Evolutionary conservation across 495 filamentous ascomycete genomes (phyloP).

Genomic region (Arthonia radiata): DNA sequence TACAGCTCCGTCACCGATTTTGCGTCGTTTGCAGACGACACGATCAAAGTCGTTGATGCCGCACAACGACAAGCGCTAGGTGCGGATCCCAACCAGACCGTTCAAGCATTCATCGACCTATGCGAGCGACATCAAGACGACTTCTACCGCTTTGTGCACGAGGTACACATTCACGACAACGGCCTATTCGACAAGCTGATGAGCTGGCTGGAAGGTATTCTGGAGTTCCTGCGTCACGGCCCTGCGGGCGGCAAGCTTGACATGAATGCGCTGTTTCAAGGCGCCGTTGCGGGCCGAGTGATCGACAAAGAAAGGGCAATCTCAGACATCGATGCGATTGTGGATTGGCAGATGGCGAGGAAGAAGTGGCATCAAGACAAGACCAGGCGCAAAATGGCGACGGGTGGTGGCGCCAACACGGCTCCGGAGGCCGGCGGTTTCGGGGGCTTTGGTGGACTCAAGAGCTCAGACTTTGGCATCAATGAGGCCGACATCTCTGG

Average conservation of each 20-base stretch:
- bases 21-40: constrained; percentile 72
- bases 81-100: constrained; percentile 91
- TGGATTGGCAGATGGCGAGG: constrained; percentile 78
- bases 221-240: constrained; percentile 74
- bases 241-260: constrained; percentile 58
- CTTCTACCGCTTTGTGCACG: constrained; percentile 97
- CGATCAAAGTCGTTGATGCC: constrained; percentile 67
- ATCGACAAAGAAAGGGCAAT: constrained; percentile 49
- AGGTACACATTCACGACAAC: constrained; percentile 95
- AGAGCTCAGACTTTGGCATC: constrained; percentile 39
- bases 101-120: constrained; percentile 95
- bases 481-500: constrained; percentile 68
- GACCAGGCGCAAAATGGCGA: constrained; percentile 95
- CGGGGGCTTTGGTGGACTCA: constrained; percentile 3
- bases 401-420: constrained; percentile 24
- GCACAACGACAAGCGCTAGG: constrained; percentile 79
- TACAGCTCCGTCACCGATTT: constrained; percentile 95
- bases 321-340: constrained; percentile 59
- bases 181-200: constrained; percentile 88
- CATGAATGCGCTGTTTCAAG: constrained; percentile 77
- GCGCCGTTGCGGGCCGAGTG: constrained; percentile 36
- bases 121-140: constrained; percentile 85
- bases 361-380: constrained; percentile 97
- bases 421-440: constrained; percentile 1
- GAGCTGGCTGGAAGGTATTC: constrained; percentile 92